These are phyloP conservation scores for Cornus kousa DNA, from an alignment of 148 eudicot species.

Conservation along the genomic window DNA sequence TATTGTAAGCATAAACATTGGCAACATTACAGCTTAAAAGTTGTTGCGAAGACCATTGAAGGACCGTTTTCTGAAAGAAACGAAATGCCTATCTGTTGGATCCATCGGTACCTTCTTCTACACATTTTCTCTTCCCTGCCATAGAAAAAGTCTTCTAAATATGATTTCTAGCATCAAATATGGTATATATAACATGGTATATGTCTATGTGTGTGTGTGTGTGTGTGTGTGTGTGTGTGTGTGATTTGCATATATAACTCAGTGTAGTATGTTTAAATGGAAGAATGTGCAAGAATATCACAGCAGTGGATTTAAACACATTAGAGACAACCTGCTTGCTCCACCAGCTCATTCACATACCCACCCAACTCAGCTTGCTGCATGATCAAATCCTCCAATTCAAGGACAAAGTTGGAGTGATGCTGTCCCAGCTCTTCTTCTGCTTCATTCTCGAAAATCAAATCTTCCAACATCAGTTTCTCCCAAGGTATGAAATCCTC, in stretches of 20 bases:
- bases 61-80: background rate
- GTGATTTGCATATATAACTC: too few species aligned
- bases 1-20: background rate
- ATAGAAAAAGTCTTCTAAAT: background rate
- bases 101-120: slow-evolving; percentile 5
- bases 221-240: too few species aligned
- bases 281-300: too few species aligned
- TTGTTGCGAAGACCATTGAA: background rate
- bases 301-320: background rate
- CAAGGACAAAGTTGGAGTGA: slow-evolving; percentile 34
- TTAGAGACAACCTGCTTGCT: slow-evolving; percentile 23
- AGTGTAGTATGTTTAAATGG: too few species aligned
- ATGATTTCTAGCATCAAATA: too few species aligned
- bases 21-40: background rate
- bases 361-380: slow-evolving; percentile 24
- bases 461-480: slow-evolving; percentile 63
- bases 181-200: too few species aligned
- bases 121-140: background rate
- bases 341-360: slow-evolving; percentile 19
- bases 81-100: background rate
- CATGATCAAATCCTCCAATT: slow-evolving; percentile 51
- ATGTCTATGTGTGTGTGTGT: too few species aligned
- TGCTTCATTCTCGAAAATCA: slow-evolving; percentile 40
- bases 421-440: slow-evolving; percentile 8
- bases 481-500: slow-evolving; percentile 62